Evolutionary conservation across 2,329 filamentous ascomycete species (phyloP).

Genomic region (Penicillium psychrosexuale): DNA sequence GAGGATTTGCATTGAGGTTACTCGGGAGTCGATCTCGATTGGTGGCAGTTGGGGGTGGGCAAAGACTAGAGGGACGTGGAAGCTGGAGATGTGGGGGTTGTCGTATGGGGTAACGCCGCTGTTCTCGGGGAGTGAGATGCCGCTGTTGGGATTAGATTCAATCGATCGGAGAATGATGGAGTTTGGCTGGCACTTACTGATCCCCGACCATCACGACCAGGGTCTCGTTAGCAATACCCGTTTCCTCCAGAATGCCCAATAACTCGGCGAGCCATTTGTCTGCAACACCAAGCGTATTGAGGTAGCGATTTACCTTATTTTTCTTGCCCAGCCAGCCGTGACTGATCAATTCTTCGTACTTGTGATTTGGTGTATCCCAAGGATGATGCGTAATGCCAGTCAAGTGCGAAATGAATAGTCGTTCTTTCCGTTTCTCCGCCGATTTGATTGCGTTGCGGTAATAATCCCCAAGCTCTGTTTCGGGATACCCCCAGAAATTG

Average conservation of each 20-base stretch:
- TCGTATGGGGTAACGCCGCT: neutral
- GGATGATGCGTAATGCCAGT: slow-evolving; percentile 29
- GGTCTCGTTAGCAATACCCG: neutral
- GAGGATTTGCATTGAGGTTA: slow-evolving; percentile 16
- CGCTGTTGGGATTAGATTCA: neutral
- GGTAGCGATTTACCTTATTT: neutral
- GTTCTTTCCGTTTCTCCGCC: slow-evolving; percentile 23
- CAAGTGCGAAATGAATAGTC: slow-evolving; percentile 27
- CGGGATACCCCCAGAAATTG: slow-evolving; percentile 25
- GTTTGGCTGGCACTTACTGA: neutral
- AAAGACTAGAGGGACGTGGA: neutral
- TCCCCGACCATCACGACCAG: neutral
- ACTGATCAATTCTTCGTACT: slow-evolving; percentile 21
- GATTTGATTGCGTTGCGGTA: slow-evolving; percentile 21
- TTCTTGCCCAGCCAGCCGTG: slow-evolving; percentile 25
- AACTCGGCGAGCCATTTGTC: neutral
- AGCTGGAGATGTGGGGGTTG: neutral
- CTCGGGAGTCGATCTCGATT: neutral
- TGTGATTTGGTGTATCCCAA: slow-evolving; percentile 21
- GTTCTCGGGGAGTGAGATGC: neutral
- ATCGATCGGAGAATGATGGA: neutral
- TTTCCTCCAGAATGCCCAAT: neutral
- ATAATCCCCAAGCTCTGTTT: slow-evolving; percentile 22
- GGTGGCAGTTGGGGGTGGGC: neutral
- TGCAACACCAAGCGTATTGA: neutral